Evolutionary conservation across 768 basidiomycete genomes (phyloP).

Genomic region (Boletus rex-veris): DNA sequence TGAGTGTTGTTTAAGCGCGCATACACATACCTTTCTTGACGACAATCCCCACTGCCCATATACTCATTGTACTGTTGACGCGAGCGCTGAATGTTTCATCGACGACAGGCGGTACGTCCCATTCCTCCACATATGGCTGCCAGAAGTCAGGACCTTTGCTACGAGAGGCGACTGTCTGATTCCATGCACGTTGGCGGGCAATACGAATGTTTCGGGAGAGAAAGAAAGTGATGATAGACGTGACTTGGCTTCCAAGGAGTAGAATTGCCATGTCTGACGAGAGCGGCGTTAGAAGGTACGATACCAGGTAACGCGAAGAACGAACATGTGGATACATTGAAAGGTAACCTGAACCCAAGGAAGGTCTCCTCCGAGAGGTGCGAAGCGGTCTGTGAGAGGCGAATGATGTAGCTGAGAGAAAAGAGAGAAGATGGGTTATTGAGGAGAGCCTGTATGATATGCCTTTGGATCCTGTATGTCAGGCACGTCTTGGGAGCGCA

Average conservation of each 20-base stretch:
- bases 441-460: constrained; percentile 47
- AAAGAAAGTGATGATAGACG: constrained; percentile 76
- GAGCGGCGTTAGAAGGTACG: background rate
- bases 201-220: constrained; percentile 79
- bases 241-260: constrained; percentile 71
- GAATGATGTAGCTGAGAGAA: constrained; percentile 25
- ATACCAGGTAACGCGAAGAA: background rate
- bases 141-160: constrained; percentile 84
- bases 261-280: constrained; percentile 67
- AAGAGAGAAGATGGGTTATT: constrained; percentile 27
- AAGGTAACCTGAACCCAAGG: constrained; percentile 63
- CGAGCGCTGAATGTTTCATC: constrained; percentile 27
- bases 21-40: constrained; percentile 24
- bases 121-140: constrained; percentile 80
- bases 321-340: constrained; percentile 68
- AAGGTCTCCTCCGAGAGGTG: constrained; percentile 47
- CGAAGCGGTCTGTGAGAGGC: constrained; percentile 25
- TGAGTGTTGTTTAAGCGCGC: background rate
- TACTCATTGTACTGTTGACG: constrained; percentile 7
- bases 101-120: constrained; percentile 56
- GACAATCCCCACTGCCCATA: constrained; percentile 13
- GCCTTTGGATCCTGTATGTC: constrained; percentile 70
- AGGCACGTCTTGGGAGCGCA: constrained; percentile 46
- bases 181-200: constrained; percentile 74
- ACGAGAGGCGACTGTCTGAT: constrained; percentile 78